A percentile compares a stretch with the other conserved stretches of the same genome.
Evolutionary conservation across 2,329 filamentous ascomycete species (phyloP).

Genomic region (Trichoderma guizhouense): DNA sequence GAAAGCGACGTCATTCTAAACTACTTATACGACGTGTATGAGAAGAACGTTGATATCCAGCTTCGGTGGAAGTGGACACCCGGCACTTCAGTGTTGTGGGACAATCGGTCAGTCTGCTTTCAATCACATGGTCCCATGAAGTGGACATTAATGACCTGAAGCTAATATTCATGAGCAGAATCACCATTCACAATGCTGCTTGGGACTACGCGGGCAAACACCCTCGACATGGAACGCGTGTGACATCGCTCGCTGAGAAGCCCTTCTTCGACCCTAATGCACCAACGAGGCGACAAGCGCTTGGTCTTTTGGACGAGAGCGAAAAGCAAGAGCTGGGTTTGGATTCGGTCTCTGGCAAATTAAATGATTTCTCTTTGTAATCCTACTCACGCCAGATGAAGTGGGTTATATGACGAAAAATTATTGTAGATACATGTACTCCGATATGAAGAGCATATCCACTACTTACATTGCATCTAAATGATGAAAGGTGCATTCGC

Average conservation of each 20-base stretch:
- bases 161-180: constrained; percentile 37
- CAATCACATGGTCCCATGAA: not conserved
- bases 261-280: constrained; percentile 64
- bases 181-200: constrained; percentile 70
- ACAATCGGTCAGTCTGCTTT: constrained; percentile 52
- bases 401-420: not conserved
- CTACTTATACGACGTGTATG: constrained; percentile 66
- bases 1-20: constrained; percentile 67
- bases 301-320: constrained; percentile 59
- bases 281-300: constrained; percentile 62
- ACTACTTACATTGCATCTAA: not conserved
- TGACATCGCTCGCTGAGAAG: constrained; percentile 68
- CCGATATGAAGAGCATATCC: not conserved
- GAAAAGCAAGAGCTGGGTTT: constrained; percentile 39
- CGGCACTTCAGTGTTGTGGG: constrained; percentile 65
- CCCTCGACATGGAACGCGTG: constrained; percentile 67
- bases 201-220: constrained; percentile 69
- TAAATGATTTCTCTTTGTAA: not conserved
- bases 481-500: not conserved
- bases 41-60: constrained; percentile 68
- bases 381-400: not conserved
- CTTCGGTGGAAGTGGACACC: constrained; percentile 69
- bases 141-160: not conserved
- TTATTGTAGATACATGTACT: not conserved
- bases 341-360: not conserved